Evolutionary conservation across 768 basidiomycete genomes (phyloP), one percentile per base, ranked within the genome.

Genomic region (Dentipellis sp.): DNA sequence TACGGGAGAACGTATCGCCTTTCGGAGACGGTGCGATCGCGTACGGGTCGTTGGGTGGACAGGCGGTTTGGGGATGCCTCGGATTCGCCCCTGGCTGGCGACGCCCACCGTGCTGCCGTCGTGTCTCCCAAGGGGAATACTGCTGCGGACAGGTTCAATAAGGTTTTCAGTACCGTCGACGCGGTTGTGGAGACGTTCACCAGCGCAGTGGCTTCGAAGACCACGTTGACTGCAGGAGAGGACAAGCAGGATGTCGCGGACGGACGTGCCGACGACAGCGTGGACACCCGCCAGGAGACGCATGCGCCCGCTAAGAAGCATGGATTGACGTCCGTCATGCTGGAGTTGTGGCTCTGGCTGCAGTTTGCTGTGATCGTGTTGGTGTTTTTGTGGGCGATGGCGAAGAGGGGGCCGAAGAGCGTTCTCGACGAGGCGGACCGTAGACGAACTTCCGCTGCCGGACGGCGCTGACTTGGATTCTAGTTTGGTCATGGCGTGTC

Each of bases 341-440:
- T 92, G 50, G 86, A 90, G 70, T 66, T 88, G 19, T 92, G 91
- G 91, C 68, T 92, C 59, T 90, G 89, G 88, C 67, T 91, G 57
- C 91, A 93, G 68, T 91, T 92, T 64, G 73, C 68, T 8, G 75
- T 91, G 58, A 81, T 93, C 59, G 75, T 91, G 35, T 54, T 84
- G 42, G 82, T 91, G 53, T 92, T 92, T 68, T 67, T 93, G 54
- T 90, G 81, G 77, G 80, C 86, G 36, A 87, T 91, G 83, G 87
- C 88, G 56, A 81, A 75, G 68, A 75, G 80, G 17, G 89, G 91
- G 2, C 89, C 89, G 6, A 84, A 82, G 71, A 77, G 77, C 53
- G 80, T 91, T 34, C 62, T 90, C 56, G 73, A 72, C 38, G 78
- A 81, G 56, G 72, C 73, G 7, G 69, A 73, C 50, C 61, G 64